Conservation (phyloP, 768 basidiomycete genomes). For the Albatrellus ellisii region DNA sequence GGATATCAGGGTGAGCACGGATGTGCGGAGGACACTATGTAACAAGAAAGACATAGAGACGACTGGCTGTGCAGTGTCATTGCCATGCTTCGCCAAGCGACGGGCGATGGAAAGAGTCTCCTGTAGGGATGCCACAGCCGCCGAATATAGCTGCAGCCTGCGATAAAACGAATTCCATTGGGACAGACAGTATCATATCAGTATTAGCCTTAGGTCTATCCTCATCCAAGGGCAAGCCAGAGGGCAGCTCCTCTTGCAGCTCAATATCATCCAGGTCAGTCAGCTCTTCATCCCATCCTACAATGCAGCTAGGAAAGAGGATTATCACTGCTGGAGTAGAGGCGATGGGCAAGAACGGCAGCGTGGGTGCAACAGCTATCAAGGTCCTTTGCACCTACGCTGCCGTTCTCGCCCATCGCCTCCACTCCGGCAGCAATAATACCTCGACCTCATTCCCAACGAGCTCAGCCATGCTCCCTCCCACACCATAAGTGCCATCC, state of each 20-base stretch:
- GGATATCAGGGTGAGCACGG: slow-evolving; percentile 41
- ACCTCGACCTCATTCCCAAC: slow-evolving; percentile 28
- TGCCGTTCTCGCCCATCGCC: slow-evolving; percentile 54
- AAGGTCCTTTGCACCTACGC: no score
- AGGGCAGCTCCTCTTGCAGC: slow-evolving; percentile 18
- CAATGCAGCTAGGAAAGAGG: slow-evolving; percentile 41
- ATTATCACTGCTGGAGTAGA: slow-evolving; percentile 56
- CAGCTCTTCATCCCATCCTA: slow-evolving; percentile 41
- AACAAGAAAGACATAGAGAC: slow-evolving; percentile 39
- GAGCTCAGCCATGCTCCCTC: slow-evolving; percentile 22
- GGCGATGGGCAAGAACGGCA: slow-evolving; percentile 54
- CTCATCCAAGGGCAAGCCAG: slow-evolving; percentile 13
- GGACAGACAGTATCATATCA: slow-evolving; percentile 22
- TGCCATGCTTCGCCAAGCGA: slow-evolving; percentile 48
- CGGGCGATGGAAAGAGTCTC: slow-evolving; percentile 43
- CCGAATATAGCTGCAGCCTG: slow-evolving; percentile 30
- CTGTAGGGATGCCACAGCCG: slow-evolving; percentile 30
- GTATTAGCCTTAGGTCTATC: slow-evolving; percentile 12
- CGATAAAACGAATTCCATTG: slow-evolving; percentile 33
- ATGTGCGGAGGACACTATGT: slow-evolving; percentile 34
- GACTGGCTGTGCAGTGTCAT: slow-evolving; percentile 36
- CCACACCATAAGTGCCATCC: slow-evolving; percentile 17
- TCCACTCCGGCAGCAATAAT: slow-evolving; percentile 56
- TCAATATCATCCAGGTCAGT: slow-evolving; percentile 32
- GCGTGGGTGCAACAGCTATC: no score